phyloP scores from a whole-genome alignment of 371 early-diverging fungal species.

The Mortierella sp. region DNA sequence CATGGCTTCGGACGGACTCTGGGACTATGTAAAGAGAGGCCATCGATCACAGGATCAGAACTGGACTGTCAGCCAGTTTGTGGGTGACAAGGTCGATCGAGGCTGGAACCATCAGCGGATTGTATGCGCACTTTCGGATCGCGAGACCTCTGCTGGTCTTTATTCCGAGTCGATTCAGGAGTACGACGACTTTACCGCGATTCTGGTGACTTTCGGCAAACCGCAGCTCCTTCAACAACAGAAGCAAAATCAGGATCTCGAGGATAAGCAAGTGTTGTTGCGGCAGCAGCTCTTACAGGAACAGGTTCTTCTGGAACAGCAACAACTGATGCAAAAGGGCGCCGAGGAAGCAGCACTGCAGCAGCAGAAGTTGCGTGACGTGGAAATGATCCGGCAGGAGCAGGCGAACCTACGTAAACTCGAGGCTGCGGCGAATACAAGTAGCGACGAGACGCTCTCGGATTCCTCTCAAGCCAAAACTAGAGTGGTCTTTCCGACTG shows the following conservation, averaged over 20 bases:
- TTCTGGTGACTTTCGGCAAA: constrained; percentile 44
- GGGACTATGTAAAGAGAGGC: constrained; percentile 51
- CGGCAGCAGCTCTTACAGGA: constrained; percentile 11
- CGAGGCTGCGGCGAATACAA: constrained; percentile 9
- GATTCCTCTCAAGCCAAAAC: constrained; percentile 2
- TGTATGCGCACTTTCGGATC: constrained; percentile 47
- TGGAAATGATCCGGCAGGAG: constrained; percentile 17
- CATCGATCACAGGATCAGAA: constrained; percentile 52
- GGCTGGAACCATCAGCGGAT: constrained; percentile 53
- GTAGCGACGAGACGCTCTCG: constrained; percentile 27
- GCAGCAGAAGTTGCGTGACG: constrained; percentile 21
- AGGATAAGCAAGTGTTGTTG: background rate
- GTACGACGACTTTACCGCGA: constrained; percentile 59
- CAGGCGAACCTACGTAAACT: constrained; percentile 9
- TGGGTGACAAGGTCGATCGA: constrained; percentile 56
- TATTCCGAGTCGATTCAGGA: constrained; percentile 57
- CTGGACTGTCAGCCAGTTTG: constrained; percentile 36
- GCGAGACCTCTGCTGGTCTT: constrained; percentile 41
- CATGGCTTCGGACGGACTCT: constrained; percentile 59
- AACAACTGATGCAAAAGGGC: constrained; percentile 4
- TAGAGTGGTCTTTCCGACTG: background rate
- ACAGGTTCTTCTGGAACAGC: constrained; percentile 14
- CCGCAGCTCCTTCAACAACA: constrained; percentile 6
- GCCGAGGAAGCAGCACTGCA: constrained; percentile 15
- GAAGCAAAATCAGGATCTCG: background rate